phyloP scores from a whole-genome alignment of 2,329 filamentous ascomycete species.

The Cladobotryum mycophilum region DNA sequence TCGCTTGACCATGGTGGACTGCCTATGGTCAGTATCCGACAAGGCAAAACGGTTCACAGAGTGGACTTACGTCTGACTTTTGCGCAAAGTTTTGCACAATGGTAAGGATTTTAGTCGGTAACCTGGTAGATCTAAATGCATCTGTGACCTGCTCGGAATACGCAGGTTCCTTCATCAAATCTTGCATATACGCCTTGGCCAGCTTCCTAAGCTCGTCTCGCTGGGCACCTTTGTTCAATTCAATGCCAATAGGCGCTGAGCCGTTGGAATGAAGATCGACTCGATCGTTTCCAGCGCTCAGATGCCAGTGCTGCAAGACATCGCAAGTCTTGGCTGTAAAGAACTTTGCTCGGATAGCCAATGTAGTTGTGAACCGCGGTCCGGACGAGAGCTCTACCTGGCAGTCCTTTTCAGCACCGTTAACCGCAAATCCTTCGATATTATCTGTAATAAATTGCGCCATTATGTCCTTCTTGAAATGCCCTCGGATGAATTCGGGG shows the following conservation, averaged over 20 bases:
- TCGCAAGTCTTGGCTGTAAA: conserved; percentile 44
- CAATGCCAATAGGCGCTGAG: conserved; percentile 46
- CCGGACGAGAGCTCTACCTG: conserved; percentile 45
- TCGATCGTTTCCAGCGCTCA: conserved; percentile 30
- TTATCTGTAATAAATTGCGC: conserved; percentile 42
- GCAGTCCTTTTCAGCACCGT: conserved; percentile 35
- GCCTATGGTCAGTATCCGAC: not conserved
- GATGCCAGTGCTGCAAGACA: conserved; percentile 46
- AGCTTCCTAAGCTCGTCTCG: conserved; percentile 41
- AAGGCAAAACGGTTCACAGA: not conserved
- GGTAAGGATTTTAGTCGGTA: conserved; percentile 41
- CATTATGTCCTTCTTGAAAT: conserved; percentile 47
- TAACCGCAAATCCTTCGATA: conserved; percentile 37
- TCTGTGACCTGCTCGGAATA: conserved; percentile 48
- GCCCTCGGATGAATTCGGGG: conserved; percentile 44
- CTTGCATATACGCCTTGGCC: conserved; percentile 43
- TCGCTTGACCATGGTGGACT: conserved; percentile 45
- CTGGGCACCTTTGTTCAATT: conserved; percentile 35
- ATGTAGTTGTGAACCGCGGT: conserved; percentile 34
- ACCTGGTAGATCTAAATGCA: conserved; percentile 34
- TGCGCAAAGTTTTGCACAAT: conserved; percentile 44
- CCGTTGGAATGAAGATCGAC: conserved; percentile 36
- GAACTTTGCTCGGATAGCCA: conserved; percentile 45
- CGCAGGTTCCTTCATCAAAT: conserved; percentile 39
- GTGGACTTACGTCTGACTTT: conserved; percentile 35